These are phyloP conservation scores for Lactarius quietus DNA, from an alignment of 768 basidiomycete genomes.

Conservation along the genomic window DNA sequence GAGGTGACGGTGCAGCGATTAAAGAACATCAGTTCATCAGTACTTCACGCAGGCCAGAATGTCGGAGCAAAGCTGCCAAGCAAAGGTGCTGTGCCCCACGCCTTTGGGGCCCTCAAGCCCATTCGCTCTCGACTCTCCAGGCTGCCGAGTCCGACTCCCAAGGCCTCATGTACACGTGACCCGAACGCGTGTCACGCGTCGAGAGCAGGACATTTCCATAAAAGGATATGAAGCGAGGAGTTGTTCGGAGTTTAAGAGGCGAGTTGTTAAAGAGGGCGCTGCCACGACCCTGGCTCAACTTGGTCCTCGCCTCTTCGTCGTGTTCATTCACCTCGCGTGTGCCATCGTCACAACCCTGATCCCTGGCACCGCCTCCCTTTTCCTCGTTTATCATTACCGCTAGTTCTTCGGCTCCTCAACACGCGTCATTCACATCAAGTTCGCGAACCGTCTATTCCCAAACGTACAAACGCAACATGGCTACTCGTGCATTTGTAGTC, in stretches of 20 bases:
- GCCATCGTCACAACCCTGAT: slow-evolving; percentile 18
- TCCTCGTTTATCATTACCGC: too few species aligned
- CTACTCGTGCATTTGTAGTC: slow-evolving; percentile 57
- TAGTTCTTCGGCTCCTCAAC: slow-evolving; percentile 1
- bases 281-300: not conserved
- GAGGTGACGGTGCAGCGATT: slow-evolving; percentile 6
- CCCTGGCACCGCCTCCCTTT: slow-evolving; percentile 21
- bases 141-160: not conserved
- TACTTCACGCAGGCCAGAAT: slow-evolving; percentile 5
- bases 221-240: slow-evolving; percentile 1
- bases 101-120: too few species aligned
- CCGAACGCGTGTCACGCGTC: slow-evolving; percentile 26
- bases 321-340: slow-evolving; percentile 22
- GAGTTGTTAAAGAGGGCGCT: slow-evolving; percentile 25
- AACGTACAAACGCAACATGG: slow-evolving; percentile 39
- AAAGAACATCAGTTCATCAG: not conserved
- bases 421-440: slow-evolving; percentile 22
- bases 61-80: not conserved
- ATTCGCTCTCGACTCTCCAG: not conserved
- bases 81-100: not conserved
- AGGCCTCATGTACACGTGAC: slow-evolving; percentile 19
- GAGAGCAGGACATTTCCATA: slow-evolving; percentile 14
- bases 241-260: slow-evolving; percentile 26
- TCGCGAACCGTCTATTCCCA: slow-evolving; percentile 17
- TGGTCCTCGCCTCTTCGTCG: slow-evolving; percentile 21